Conservation (phyloP, 1,284 basidiomycete species). For the Cryptococcus sp. region DNA sequence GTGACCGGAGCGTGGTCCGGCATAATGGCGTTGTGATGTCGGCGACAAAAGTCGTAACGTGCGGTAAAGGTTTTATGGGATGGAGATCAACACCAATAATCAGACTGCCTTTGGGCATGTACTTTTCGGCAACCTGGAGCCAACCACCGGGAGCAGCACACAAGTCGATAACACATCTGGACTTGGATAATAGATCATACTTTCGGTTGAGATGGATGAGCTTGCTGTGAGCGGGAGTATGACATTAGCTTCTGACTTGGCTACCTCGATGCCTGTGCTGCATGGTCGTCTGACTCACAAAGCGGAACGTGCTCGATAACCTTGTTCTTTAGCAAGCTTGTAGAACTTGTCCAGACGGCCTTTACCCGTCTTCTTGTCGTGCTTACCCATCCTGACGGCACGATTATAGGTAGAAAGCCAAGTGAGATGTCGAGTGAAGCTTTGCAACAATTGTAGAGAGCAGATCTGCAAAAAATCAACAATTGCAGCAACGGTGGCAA, state of each 20-base stretch:
- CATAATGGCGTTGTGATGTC: slow-evolving; percentile 95
- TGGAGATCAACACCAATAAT: slow-evolving; percentile 98
- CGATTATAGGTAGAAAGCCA: background rate
- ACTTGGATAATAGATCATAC: slow-evolving; percentile 85
- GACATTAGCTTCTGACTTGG: background rate
- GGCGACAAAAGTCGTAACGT: slow-evolving; percentile 86
- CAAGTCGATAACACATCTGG: slow-evolving; percentile 94
- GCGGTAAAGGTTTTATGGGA: slow-evolving; percentile 93
- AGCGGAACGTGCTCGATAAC: slow-evolving; percentile 97
- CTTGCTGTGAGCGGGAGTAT: slow-evolving; percentile 60
- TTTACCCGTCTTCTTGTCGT: slow-evolving; percentile 64
- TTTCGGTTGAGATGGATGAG: slow-evolving; percentile 99
- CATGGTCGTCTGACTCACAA: slow-evolving; percentile 58
- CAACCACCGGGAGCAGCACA: slow-evolving; percentile 99
- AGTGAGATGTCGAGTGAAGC: background rate
- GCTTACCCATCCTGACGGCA: slow-evolving; percentile 51
- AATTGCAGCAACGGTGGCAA: background rate
- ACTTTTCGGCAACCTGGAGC: slow-evolving; percentile 98
- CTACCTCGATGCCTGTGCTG: background rate
- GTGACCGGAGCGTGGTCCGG: slow-evolving; percentile 78
- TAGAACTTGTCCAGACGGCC: slow-evolving; percentile 95
- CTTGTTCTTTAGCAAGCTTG: slow-evolving; percentile 79
- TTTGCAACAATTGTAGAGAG: background rate
- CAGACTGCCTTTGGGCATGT: slow-evolving; percentile 92
- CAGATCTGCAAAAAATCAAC: background rate